phyloP scores from a whole-genome alignment of 1,284 basidiomycete species.

The Rhodotorula sp. region DNA sequence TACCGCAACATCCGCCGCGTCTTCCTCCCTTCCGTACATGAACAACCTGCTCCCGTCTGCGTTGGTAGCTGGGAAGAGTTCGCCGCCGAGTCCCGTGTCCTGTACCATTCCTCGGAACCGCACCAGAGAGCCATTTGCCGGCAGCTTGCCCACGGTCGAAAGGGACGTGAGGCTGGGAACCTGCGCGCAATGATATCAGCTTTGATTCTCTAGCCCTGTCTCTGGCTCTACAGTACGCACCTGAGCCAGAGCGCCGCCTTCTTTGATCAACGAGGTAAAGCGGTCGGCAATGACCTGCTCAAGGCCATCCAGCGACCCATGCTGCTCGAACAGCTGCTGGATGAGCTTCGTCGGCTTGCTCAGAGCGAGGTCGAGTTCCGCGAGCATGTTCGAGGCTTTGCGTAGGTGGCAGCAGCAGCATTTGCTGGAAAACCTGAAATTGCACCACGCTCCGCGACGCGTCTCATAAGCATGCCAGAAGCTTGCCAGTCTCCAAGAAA shows the following conservation, averaged over 20 bases:
- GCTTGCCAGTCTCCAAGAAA: too few relatives aligned
- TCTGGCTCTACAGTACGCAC: neutral
- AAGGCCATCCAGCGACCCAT: slow-evolving; percentile 25
- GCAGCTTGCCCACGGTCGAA: slow-evolving; percentile 13
- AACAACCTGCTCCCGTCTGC: slow-evolving; percentile 28
- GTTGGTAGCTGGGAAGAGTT: slow-evolving; percentile 44
- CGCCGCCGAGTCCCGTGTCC: slow-evolving; percentile 48
- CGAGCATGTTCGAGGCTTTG: slow-evolving; percentile 19
- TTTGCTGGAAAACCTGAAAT: neutral
- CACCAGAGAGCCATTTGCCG: slow-evolving; percentile 40
- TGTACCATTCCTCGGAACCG: slow-evolving; percentile 50
- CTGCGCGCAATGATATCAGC: slow-evolving; percentile 6
- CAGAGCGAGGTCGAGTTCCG: slow-evolving; percentile 33
- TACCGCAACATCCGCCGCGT: slow-evolving; percentile 26
- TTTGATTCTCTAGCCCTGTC: neutral
- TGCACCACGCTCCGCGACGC: neutral
- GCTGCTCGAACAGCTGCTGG: slow-evolving; percentile 16
- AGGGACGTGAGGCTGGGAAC: slow-evolving; percentile 25
- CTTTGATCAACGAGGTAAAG: slow-evolving; percentile 18
- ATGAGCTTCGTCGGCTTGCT: slow-evolving; percentile 22
- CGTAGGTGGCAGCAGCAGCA: neutral
- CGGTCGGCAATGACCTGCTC: slow-evolving; percentile 21
- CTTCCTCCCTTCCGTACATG: slow-evolving; percentile 41
- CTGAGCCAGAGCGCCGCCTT: slow-evolving; percentile 9
- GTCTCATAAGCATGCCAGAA: neutral